Evolutionary conservation across 2,329 filamentous ascomycete genomes (phyloP).

Genomic region (Rhinocladiella similis): DNA sequence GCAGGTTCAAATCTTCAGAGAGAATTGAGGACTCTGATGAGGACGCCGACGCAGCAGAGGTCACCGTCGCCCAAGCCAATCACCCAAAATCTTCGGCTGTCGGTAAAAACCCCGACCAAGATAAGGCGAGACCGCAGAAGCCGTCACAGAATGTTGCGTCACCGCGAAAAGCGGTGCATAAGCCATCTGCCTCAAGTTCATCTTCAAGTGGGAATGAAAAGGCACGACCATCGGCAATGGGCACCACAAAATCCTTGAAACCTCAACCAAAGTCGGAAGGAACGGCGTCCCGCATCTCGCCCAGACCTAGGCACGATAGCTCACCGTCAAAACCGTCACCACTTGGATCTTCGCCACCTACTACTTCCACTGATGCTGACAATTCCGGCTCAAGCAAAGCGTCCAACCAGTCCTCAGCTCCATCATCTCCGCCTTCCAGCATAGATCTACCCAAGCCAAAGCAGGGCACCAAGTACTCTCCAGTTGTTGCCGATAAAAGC

Average conservation of each 20-base stretch:
- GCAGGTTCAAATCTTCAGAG: slow-evolving; percentile 55
- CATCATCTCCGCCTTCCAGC: slow-evolving; percentile 44
- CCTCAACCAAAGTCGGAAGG: slow-evolving; percentile 15
- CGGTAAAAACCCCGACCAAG: slow-evolving; percentile 13
- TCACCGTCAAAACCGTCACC: slow-evolving; percentile 64
- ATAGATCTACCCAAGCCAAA: slow-evolving; percentile 30
- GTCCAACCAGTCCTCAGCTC: slow-evolving; percentile 44
- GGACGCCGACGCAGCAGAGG: slow-evolving; percentile 47
- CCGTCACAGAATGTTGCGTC: slow-evolving; percentile 12
- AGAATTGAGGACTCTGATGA: slow-evolving; percentile 55
- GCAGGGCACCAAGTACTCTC: slow-evolving; percentile 35
- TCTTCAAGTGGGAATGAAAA: slow-evolving; percentile 24
- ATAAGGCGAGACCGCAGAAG: slow-evolving; percentile 6
- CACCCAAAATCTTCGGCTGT: background rate
- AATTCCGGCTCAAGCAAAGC: slow-evolving; percentile 42
- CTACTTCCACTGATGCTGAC: slow-evolving; percentile 60
- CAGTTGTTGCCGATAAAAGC: slow-evolving; percentile 21
- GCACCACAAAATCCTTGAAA: slow-evolving; percentile 18
- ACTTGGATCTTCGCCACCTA: slow-evolving; percentile 60
- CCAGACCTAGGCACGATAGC: slow-evolving; percentile 43
- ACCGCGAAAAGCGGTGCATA: slow-evolving; percentile 21
- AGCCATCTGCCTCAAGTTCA: slow-evolving; percentile 24
- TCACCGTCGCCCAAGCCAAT: slow-evolving; percentile 6
- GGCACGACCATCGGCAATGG: slow-evolving; percentile 11
- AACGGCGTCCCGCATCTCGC: slow-evolving; percentile 27